phyloP scores from a whole-genome alignment of 352 stramenopile genomes.

The Phytophthora quininea region DNA sequence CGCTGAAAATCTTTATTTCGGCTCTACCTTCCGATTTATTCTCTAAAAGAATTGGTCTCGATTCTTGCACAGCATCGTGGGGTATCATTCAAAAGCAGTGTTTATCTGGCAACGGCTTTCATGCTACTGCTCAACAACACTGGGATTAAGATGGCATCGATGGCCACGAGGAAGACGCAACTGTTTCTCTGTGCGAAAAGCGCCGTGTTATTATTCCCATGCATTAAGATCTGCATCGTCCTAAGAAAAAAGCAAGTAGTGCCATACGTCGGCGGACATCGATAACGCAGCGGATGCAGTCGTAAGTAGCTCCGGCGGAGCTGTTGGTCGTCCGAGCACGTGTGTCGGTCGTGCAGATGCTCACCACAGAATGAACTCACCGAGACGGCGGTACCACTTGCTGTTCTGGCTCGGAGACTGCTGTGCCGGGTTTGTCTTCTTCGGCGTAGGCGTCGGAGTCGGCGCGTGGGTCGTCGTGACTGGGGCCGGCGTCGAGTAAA shows the following conservation, averaged over 20 bases:
- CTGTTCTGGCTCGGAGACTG: constrained; percentile 19
- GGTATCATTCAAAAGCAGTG: too few relatives aligned
- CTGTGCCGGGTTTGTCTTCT: constrained; percentile 21
- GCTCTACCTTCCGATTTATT: too few relatives aligned
- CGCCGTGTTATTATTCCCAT: constrained; percentile 11
- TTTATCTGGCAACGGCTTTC: too few relatives aligned
- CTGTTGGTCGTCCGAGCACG: constrained; percentile 1
- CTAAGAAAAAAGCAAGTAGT: constrained; percentile 13
- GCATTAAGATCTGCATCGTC: constrained; percentile 20
- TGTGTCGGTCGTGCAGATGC: not conserved
- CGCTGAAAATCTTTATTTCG: too few relatives aligned
- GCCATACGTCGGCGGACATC: constrained; percentile 19
- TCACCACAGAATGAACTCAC: constrained; percentile 27
- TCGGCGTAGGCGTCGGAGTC: constrained; percentile 16
- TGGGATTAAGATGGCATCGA: too few relatives aligned
- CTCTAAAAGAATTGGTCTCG: too few relatives aligned
- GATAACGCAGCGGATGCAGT: constrained; percentile 29
- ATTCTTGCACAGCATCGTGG: too few relatives aligned
- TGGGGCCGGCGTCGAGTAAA: constrained; percentile 1
- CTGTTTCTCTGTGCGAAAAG: not conserved
- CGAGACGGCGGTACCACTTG: constrained; percentile 32
- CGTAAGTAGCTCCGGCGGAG: not conserved
- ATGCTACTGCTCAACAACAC: too few relatives aligned
- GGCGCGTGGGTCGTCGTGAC: constrained; percentile 2
- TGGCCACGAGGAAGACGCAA: too few relatives aligned